A percentile compares a stretch with the other conserved stretches of the same genome.
These are phyloP conservation scores for Globisporangium alternatum DNA, from an alignment of 352 stramenopile species.

Conservation along the genomic window DNA sequence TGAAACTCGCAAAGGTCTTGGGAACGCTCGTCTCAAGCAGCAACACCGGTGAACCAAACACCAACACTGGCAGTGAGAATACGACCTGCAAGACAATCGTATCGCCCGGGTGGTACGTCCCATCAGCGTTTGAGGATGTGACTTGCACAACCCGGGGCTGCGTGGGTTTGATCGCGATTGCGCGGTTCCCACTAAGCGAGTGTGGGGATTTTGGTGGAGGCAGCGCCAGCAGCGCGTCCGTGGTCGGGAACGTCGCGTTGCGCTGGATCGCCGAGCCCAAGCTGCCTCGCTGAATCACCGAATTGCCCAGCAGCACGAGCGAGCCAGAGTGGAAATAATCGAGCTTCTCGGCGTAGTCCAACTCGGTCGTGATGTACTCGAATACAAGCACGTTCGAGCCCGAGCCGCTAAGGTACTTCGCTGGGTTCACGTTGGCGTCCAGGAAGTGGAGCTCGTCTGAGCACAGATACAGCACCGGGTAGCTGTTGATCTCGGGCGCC, in stretches of 20 bases:
- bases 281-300: conserved; percentile 27
- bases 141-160: conserved; percentile 37
- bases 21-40: conserved; percentile 27
- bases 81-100: conserved; percentile 43
- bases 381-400: conserved; percentile 48
- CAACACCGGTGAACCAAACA: conserved; percentile 47
- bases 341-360: conserved; percentile 56
- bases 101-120: conserved; percentile 59
- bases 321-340: conserved; percentile 62
- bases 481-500: conserved; percentile 4
- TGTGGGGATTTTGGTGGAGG: conserved; percentile 33
- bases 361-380: conserved; percentile 41
- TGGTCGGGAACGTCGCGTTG: conserved; percentile 44
- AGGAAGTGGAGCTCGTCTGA: conserved; percentile 55
- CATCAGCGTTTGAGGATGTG: conserved; percentile 32
- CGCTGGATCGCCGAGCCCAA: conserved; percentile 31
- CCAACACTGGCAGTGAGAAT: conserved; percentile 65
- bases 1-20: conserved; percentile 24
- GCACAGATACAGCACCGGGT: conserved; percentile 37
- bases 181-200: conserved; percentile 43
- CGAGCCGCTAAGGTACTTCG: conserved; percentile 50
- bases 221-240: conserved; percentile 39
- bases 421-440: conserved; percentile 33
- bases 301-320: conserved; percentile 29
- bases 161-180: conserved; percentile 57